A percentile compares a stretch with the other conserved stretches of the same genome.
Evolutionary conservation across 2,329 filamentous ascomycete genomes (phyloP).

Genomic region (Hypoxylon sp.): DNA sequence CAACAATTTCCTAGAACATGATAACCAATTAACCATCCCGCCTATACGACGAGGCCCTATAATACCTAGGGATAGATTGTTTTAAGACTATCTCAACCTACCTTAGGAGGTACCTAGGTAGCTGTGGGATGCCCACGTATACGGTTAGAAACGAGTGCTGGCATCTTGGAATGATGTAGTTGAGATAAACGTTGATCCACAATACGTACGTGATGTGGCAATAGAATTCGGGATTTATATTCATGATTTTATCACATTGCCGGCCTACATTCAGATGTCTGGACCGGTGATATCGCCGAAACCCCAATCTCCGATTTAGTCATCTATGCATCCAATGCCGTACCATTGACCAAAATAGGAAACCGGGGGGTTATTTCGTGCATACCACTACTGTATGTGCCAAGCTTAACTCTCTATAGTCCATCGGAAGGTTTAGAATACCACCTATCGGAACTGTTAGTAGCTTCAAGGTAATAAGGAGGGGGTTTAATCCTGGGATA

Average conservation of each 20-base stretch:
- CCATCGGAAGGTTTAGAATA: background rate
- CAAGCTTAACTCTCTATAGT: background rate
- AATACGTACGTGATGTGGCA: slow-evolving; percentile 11
- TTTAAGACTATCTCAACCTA: background rate
- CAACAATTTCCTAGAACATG: background rate
- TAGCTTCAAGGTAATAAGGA: background rate
- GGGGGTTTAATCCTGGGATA: background rate
- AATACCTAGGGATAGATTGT: background rate
- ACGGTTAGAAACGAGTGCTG: background rate
- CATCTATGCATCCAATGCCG: slow-evolving; percentile 16
- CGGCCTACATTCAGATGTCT: slow-evolving; percentile 5
- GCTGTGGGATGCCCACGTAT: background rate
- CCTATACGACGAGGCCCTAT: background rate
- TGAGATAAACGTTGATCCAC: background rate
- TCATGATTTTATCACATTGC: slow-evolving; percentile 12
- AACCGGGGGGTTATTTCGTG: slow-evolving; percentile 1
- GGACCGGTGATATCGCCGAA: slow-evolving; percentile 1
- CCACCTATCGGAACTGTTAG: background rate
- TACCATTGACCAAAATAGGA: slow-evolving; percentile 24
- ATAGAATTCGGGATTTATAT: slow-evolving; percentile 9
- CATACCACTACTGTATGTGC: background rate
- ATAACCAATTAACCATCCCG: background rate
- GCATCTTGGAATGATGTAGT: background rate
- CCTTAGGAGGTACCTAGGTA: background rate
- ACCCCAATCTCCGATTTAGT: slow-evolving; percentile 15